These are phyloP conservation scores for Trichoderma gamsii DNA, from an alignment of 495 filamentous ascomycete genomes.

Conservation along the genomic window DNA sequence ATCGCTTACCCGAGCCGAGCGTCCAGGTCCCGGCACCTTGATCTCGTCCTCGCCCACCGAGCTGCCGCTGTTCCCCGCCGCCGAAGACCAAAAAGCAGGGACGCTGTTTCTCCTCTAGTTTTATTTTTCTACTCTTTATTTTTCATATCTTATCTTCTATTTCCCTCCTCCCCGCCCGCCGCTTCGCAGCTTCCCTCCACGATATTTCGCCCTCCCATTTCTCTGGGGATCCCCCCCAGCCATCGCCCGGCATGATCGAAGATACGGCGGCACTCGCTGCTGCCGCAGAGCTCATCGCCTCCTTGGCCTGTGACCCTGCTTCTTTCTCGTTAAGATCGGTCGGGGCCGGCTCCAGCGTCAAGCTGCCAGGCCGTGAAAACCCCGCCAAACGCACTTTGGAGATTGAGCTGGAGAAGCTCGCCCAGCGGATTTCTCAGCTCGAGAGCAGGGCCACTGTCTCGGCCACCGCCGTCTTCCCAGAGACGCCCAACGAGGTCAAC, in stretches of 20 bases:
- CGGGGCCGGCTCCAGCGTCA: constrained; percentile 33
- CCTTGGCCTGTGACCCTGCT: constrained; percentile 48
- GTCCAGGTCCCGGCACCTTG: constrained; percentile 9
- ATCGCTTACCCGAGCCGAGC: constrained; percentile 10
- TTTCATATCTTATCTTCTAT: background rate
- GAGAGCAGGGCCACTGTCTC: constrained; percentile 56
- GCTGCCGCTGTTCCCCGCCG: constrained; percentile 10
- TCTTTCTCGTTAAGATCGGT: constrained; percentile 25
- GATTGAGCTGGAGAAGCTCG: constrained; percentile 62
- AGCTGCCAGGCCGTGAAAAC: constrained; percentile 58
- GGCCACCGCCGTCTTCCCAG: constrained; percentile 46
- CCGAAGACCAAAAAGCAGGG: constrained; percentile 4
- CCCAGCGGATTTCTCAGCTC: constrained; percentile 60
- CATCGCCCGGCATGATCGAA: constrained; percentile 40
- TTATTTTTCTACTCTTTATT: background rate
- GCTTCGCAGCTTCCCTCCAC: constrained; percentile 8
- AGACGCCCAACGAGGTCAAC: constrained; percentile 54
- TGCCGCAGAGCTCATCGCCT: constrained; percentile 56
- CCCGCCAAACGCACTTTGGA: constrained; percentile 63
- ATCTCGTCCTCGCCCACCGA: constrained; percentile 7
- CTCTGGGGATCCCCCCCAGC: background rate
- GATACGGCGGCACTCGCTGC: constrained; percentile 54
- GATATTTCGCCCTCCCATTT: background rate
- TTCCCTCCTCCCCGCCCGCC: constrained; percentile 5
- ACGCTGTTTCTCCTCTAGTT: background rate